A percentile compares a stretch with the other conserved stretches of the same genome.
phyloP scores from a whole-genome alignment of 2,329 filamentous ascomycete species.

The Ophiognomonia clavigignenti-juglandacearum region DNA sequence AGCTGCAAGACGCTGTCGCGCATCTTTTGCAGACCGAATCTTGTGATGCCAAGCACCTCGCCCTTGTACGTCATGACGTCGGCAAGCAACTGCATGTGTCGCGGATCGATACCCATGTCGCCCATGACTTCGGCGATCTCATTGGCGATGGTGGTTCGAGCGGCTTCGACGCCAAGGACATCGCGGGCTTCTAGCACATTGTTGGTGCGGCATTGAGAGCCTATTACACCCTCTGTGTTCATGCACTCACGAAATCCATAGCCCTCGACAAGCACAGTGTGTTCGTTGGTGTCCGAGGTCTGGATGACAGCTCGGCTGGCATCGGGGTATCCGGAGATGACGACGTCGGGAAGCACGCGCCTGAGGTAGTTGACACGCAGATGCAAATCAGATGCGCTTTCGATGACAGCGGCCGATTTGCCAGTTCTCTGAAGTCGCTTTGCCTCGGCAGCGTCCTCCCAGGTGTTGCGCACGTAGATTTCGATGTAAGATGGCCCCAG shows the following conservation, averaged over 20 bases:
- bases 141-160: conserved; percentile 77
- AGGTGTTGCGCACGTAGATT: conserved; percentile 60
- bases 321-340: conserved; percentile 85
- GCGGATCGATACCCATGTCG: conserved; percentile 91
- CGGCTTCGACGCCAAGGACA: conserved; percentile 92
- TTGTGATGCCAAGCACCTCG: conserved; percentile 91
- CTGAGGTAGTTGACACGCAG: conserved; percentile 81
- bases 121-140: conserved; percentile 90
- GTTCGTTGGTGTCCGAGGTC: conserved; percentile 63
- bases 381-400: conserved; percentile 59
- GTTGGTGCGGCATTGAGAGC: conserved; percentile 70
- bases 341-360: conserved; percentile 73
- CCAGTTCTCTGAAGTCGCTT: conserved; percentile 40
- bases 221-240: conserved; percentile 87
- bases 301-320: conserved; percentile 85
- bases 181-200: conserved; percentile 84
- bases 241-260: conserved; percentile 88
- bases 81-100: conserved; percentile 94
- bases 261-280: conserved; percentile 83
- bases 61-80: conserved; percentile 99
- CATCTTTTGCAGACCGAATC: conserved; percentile 96
- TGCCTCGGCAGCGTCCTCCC: conserved; percentile 40
- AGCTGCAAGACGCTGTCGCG: conserved; percentile 89
- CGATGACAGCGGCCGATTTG: conserved; percentile 36
- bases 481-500: conserved; percentile 62